phyloP scores from a whole-genome alignment of 345 rosid genomes.

The Salix viminalis region DNA sequence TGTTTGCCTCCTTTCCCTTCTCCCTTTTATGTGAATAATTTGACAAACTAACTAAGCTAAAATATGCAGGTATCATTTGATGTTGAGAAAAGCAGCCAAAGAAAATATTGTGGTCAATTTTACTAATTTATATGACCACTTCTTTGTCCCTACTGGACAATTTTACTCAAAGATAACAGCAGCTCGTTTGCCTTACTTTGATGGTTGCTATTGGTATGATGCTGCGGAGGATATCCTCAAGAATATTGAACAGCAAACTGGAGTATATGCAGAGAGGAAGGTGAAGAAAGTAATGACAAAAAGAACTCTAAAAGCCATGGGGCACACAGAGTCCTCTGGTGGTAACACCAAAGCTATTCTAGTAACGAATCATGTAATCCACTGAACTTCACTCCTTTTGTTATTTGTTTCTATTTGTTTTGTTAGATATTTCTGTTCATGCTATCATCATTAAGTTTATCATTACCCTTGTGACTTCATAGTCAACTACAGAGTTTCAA shows the following conservation, averaged over 20 bases:
- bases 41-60: slow-evolving; percentile 9
- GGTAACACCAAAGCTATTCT: slow-evolving; percentile 42
- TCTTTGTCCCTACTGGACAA: slow-evolving; percentile 32
- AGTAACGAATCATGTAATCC: slow-evolving; percentile 46
- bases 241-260: slow-evolving; percentile 24
- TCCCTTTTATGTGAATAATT: not conserved
- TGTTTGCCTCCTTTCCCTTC: not conserved
- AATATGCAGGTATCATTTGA: slow-evolving; percentile 37
- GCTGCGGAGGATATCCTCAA: slow-evolving; percentile 35
- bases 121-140: slow-evolving; percentile 45
- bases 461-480: not conserved
- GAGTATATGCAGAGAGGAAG: slow-evolving; percentile 18
- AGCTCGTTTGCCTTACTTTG: slow-evolving; percentile 55
- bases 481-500: not conserved
- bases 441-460: not conserved
- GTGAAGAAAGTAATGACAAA: slow-evolving; percentile 27
- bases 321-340: slow-evolving; percentile 34
- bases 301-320: slow-evolving; percentile 38
- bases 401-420: not conserved
- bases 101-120: slow-evolving; percentile 26
- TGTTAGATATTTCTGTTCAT: not conserved
- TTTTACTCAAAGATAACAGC: slow-evolving; percentile 34
- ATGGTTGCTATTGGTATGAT: slow-evolving; percentile 51
- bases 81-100: slow-evolving; percentile 40
- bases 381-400: not conserved